Evolutionary conservation across 2,329 filamentous ascomycete species (phyloP), one percentile per base, ranked within the genome.

Genomic region (Exutisphaerella laricina): DNA sequence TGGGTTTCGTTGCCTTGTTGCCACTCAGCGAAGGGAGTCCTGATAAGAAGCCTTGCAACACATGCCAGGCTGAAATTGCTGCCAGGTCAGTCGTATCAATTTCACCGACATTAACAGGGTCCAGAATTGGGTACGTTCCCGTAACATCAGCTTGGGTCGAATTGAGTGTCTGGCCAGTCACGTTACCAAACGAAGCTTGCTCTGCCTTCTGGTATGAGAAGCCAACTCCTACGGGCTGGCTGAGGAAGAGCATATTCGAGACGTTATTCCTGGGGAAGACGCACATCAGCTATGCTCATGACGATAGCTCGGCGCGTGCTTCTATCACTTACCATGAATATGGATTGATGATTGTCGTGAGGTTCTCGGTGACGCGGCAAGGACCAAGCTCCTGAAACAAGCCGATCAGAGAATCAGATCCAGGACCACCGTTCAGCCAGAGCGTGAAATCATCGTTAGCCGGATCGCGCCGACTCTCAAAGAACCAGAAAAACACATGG

Each of bases 401-500:
- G 2, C 77, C 77, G 40, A 79, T 72, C 66, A 82, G 71, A 7
- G 73, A 78, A 14, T 71, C 73, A 8, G 69, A 69, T 70, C 4
- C 79, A 77, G 4, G 79, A 78, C 0, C 79, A 26, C 76, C 76
- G 44, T 75, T 75, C 55, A 83, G 70, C 73, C 77, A 83, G 20
- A 81, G 73, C 0, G 76, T 74, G 21, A 82, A 61, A 1, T 78
- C 78, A 4, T 77, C 77, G 31, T 71, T 68, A 6, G 58, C 53
- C 1, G 77, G 69, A 53, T 71, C 66, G 3, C 74, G 67, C 8
- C 76, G 67, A 4, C 77, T 68, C 51, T 80, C 77, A 53, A 82
- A 75, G 55, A 80, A 82, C 76, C 78, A 79, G 63, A 82, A 83
- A 62, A 80, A 82, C 30, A 75, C 80, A 54, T 80, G 70, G 9